Percentiles rank a stretch among this genome's conserved stretches.
These are phyloP conservation scores for Fistulinella staudtii DNA, from an alignment of 1,284 basidiomycete genomes.

Conservation along the genomic window DNA sequence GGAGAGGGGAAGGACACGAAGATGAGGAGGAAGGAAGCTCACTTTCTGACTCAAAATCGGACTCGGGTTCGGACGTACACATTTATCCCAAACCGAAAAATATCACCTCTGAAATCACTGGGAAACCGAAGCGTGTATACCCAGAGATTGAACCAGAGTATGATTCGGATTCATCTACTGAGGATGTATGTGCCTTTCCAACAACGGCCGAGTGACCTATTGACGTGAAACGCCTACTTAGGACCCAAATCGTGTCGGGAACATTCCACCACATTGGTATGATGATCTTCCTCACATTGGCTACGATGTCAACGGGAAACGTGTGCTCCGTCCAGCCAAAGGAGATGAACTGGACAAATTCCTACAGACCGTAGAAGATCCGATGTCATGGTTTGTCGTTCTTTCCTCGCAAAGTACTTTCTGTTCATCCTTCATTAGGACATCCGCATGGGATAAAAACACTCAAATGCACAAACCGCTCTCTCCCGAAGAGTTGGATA, in stretches of 20 bases:
- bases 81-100: conserved; percentile 66
- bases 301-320: conserved; percentile 94
- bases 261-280: conserved; percentile 98
- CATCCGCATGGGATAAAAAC: conserved; percentile 89
- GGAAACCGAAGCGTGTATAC: conserved; percentile 85
- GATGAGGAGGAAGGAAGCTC: too few relatives aligned
- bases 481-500: conserved; percentile 89
- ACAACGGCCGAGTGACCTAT: background rate
- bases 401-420: conserved; percentile 4
- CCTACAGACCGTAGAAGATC: conserved; percentile 90
- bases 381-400: conserved; percentile 73
- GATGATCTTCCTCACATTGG: conserved; percentile 99
- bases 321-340: conserved; percentile 89
- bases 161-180: conserved; percentile 95
- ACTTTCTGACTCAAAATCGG: conserved; percentile 27
- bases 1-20: too few relatives aligned
- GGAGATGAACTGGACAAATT: conserved; percentile 99
- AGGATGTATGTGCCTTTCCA: conserved; percentile 68
- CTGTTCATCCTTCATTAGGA: conserved; percentile 50
- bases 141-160: conserved; percentile 96
- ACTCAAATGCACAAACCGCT: conserved; percentile 85
- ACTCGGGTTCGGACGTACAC: conserved; percentile 35
- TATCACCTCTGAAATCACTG: conserved; percentile 79
- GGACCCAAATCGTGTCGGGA: conserved; percentile 92
- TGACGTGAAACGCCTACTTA: conserved; percentile 33